phyloP scores from a whole-genome alignment of 1,284 basidiomycete genomes.

The Trichosporon sp. region DNA sequence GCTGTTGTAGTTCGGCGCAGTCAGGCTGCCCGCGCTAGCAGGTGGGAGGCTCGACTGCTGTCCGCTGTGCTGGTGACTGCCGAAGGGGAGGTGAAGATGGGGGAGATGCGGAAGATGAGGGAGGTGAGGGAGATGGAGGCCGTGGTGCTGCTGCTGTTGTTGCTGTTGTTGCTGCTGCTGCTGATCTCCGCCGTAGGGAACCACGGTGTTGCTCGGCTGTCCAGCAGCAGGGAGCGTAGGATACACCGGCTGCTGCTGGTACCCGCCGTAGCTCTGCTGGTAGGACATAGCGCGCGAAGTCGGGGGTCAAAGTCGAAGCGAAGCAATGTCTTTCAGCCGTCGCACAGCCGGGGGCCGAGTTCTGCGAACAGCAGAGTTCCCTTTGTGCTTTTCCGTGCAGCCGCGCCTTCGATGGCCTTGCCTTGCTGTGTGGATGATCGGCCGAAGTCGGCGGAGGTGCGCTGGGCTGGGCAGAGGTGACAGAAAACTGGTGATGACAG shows the following conservation, averaged over 20 bases:
- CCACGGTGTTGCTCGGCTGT: neutral
- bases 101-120: neutral
- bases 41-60: neutral
- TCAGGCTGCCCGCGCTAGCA: neutral
- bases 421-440: neutral
- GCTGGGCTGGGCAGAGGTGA: neutral
- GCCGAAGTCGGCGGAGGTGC: neutral
- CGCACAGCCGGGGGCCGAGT: neutral
- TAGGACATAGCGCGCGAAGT: too few relatives aligned
- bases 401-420: too few relatives aligned
- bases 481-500: neutral
- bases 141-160: neutral
- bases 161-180: neutral
- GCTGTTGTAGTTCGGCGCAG: neutral
- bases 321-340: too few relatives aligned
- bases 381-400: neutral
- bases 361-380: neutral
- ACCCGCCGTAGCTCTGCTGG: constrained; percentile 2
- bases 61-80: neutral
- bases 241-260: constrained; percentile 5
- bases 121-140: neutral
- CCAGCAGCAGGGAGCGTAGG: neutral
- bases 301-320: neutral
- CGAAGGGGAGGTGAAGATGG: neutral
- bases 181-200: neutral